Conservation (phyloP, 2,329 filamentous ascomycete genomes). For the Penicillium sp. region DNA sequence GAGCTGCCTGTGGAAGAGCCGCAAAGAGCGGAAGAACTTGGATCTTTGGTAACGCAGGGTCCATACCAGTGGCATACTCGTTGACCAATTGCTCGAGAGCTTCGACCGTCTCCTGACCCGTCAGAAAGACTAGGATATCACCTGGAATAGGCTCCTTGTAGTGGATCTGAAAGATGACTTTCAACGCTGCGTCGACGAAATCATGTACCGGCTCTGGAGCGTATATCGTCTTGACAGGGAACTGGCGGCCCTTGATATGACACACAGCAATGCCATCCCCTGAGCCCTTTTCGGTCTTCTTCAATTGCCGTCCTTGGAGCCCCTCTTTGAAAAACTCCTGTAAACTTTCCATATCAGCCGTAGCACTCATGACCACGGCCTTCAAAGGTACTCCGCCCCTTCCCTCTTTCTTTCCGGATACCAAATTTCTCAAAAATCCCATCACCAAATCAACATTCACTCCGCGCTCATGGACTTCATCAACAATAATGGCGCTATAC, state of each 20-base stretch:
- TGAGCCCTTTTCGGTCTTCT: constrained; percentile 18
- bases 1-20: constrained; percentile 82
- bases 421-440: constrained; percentile 82
- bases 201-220: constrained; percentile 76
- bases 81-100: constrained; percentile 78
- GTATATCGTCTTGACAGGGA: constrained; percentile 79
- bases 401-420: constrained; percentile 62
- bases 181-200: constrained; percentile 79
- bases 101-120: constrained; percentile 92
- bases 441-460: constrained; percentile 91
- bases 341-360: constrained; percentile 82
- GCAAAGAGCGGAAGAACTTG: constrained; percentile 83
- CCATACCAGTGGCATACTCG: constrained; percentile 74
- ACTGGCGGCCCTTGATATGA: constrained; percentile 85
- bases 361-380: constrained; percentile 96
- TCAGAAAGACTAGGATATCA: constrained; percentile 89
- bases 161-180: constrained; percentile 85
- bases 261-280: constrained; percentile 57
- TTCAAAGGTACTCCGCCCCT: constrained; percentile 78
- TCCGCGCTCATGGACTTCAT: constrained; percentile 96
- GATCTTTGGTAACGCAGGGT: constrained; percentile 71
- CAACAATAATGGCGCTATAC: constrained; percentile 90
- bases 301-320: constrained; percentile 18
- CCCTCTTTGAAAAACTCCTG: constrained; percentile 70
- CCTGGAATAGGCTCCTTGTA: constrained; percentile 87